Evolutionary conservation across 306 rosid species (phyloP).

Genomic region (Sechiopsis laciniata): DNA sequence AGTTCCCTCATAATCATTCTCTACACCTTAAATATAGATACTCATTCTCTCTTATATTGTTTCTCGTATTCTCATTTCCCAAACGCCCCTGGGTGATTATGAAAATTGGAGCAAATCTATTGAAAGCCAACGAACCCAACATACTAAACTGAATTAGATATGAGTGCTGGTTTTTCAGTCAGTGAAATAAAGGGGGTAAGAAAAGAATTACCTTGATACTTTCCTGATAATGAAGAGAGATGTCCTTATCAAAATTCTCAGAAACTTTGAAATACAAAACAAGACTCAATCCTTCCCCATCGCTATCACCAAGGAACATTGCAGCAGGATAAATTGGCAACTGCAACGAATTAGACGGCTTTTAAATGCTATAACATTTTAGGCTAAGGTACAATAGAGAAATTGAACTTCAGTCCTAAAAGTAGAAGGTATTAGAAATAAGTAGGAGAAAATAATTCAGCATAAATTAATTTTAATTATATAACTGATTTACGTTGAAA

Average conservation of each 20-base stretch:
- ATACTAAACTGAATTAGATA: background rate
- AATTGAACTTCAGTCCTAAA: background rate
- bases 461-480: background rate
- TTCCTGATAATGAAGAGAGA: conserved; percentile 71
- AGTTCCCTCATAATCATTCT: too few relatives aligned
- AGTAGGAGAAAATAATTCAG: background rate
- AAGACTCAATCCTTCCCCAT: conserved; percentile 89
- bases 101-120: conserved; percentile 1
- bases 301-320: conserved; percentile 78
- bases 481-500: background rate
- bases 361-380: background rate
- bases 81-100: background rate
- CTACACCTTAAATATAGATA: too few relatives aligned
- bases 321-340: conserved; percentile 92
- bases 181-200: background rate
- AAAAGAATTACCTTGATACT: conserved; percentile 51
- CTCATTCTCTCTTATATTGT: too few relatives aligned
- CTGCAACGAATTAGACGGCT: conserved; percentile 33
- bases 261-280: conserved; percentile 69
- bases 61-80: too few relatives aligned
- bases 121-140: background rate
- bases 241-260: conserved; percentile 53
- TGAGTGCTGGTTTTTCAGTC: background rate
- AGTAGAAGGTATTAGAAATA: background rate
- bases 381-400: background rate